Evolutionary conservation across 1,284 basidiomycete species (phyloP).

Genomic region (Neonothopanus nambi): DNA sequence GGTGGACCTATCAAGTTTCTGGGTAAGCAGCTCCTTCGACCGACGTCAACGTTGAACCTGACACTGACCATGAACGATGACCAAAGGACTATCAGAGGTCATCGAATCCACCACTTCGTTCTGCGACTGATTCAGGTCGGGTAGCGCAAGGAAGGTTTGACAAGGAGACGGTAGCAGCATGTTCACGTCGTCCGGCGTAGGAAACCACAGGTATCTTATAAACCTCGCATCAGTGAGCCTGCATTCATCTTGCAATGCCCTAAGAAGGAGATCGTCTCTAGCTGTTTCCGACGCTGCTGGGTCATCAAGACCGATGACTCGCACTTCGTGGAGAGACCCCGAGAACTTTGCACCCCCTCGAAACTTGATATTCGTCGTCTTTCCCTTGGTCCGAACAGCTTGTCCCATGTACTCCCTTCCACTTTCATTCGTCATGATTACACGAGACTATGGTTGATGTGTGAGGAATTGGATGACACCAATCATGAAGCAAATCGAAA

Average conservation of each 20-base stretch:
- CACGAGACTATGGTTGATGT: slow-evolving; percentile 17
- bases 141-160: neutral
- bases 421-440: slow-evolving; percentile 29
- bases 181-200: slow-evolving; percentile 17
- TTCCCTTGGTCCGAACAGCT: slow-evolving; percentile 28
- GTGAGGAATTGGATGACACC: too few relatives aligned
- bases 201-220: slow-evolving; percentile 36
- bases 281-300: slow-evolving; percentile 35
- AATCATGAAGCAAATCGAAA: neutral
- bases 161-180: neutral
- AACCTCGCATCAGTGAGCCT: slow-evolving; percentile 28
- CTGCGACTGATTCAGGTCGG: slow-evolving; percentile 33
- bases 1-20: slow-evolving; percentile 17
- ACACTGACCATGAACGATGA: slow-evolving; percentile 33
- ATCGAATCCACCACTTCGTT: slow-evolving; percentile 24
- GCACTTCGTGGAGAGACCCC: slow-evolving; percentile 27
- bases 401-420: slow-evolving; percentile 30
- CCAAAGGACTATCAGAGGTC: slow-evolving; percentile 25
- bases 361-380: slow-evolving; percentile 29
- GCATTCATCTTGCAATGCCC: slow-evolving; percentile 28
- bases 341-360: slow-evolving; percentile 2
- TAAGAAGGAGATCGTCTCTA: slow-evolving; percentile 34
- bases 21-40: neutral
- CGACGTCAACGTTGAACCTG: neutral
- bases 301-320: slow-evolving; percentile 37